Evolutionary conservation across 2,329 filamentous ascomycete species (phyloP), one percentile per base, ranked within the genome.

Genomic region (Colletotrichum siamense): DNA sequence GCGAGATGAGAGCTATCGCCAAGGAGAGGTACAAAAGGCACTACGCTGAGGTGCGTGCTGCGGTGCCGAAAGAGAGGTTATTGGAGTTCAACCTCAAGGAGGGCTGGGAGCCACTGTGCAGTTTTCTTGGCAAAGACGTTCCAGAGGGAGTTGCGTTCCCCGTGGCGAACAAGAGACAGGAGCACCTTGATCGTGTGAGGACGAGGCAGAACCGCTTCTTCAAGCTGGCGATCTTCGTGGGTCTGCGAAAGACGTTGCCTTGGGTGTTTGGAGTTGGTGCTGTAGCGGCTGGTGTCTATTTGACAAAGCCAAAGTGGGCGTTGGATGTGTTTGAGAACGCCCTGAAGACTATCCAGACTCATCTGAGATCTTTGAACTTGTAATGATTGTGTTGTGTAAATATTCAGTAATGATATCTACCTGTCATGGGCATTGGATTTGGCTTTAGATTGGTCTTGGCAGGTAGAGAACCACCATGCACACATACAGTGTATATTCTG

Each of bases 71-170:
- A 5, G 81, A 84, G 16, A 79, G 83, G 0, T 78, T 86, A 26
- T 78, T 88, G 26, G 85, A 88, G 72, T 88, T 82, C 75, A 79
- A 77, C n/a, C 80, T 87, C 15, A 80, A 81, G 32, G 82, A 86
- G 9, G 86, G 86, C 5, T 88, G 85, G 85, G 80, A 64, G n/a
- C 86, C 87, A 9, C 81, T 88, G 12, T 88, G 86, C 67, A 73
- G 82, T 24, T 84, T 86, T 55, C 81, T 88, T 3, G 83, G 79
- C 9, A 84, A 84, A 71, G 80, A 83, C 0, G 79, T 86, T 39
- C 87, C 87, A 3, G 79, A 71, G 67, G 36, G 32, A 82, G 44
- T 69, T 73, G 73, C 80, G 49, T 86, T 85, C 49, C 84, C 83
- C 0, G 79, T 79, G 73, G 78, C 83, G 1, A 85, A 85, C 16